Evolutionary conservation across 192 early-diverging fungal genomes (phyloP).

Genomic region (Phlyctochytrium planicorne): DNA sequence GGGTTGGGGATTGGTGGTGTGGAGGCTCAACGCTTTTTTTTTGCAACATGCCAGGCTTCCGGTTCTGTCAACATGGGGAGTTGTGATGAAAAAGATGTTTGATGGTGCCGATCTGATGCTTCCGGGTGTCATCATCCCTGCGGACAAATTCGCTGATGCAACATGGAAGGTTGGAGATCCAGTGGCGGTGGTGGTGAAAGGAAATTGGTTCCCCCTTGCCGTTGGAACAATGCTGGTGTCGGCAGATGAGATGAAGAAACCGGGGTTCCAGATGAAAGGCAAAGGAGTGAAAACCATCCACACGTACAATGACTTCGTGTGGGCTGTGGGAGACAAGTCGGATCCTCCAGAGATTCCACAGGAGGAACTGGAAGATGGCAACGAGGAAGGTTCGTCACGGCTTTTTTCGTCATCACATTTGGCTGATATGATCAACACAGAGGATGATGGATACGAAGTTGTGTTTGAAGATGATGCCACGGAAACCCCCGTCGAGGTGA

Average conservation of each 20-base stretch:
- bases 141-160: slow-evolving; percentile 40
- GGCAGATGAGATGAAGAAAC: slow-evolving; percentile 34
- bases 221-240: slow-evolving; percentile 63
- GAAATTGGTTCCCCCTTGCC: slow-evolving; percentile 59
- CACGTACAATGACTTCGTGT: slow-evolving; percentile 75
- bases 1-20: too few relatives aligned
- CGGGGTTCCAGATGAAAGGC: slow-evolving; percentile 64
- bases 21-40: too few relatives aligned
- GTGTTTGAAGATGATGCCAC: slow-evolving; percentile 7
- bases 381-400: slow-evolving; percentile 4
- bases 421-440: background rate
- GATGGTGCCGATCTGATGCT: slow-evolving; percentile 84
- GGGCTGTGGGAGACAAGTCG: slow-evolving; percentile 70
- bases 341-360: slow-evolving; percentile 47
- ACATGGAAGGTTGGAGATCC: slow-evolving; percentile 44
- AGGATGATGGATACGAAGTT: slow-evolving; percentile 15
- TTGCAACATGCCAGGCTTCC: slow-evolving; percentile 49
- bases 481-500: background rate
- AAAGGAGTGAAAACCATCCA: slow-evolving; percentile 79
- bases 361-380: background rate
- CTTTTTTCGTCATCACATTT: background rate
- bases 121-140: slow-evolving; percentile 61
- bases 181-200: slow-evolving; percentile 55
- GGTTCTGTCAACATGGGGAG: slow-evolving; percentile 60
- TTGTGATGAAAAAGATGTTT: slow-evolving; percentile 69